Evolutionary conservation across 805 yeast genomes (phyloP), one percentile per base, ranked within the genome.

Genomic region (Cyberlindnera amylophila): DNA sequence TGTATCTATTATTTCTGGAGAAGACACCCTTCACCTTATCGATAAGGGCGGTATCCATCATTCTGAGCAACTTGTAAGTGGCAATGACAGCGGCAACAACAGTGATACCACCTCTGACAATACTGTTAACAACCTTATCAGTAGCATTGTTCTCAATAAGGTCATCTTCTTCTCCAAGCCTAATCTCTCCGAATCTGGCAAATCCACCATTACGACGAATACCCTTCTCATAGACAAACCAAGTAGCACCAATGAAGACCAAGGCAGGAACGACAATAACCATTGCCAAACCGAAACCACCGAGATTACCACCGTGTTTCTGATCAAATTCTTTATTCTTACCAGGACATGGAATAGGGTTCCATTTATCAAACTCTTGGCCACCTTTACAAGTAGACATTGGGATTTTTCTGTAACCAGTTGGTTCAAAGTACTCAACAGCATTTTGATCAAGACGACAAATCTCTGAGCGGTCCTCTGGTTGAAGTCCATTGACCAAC

Each of bases 321-420:
- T 72, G 64, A 17, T 65, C 56, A 33, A 78, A 89, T 51, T 88
- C 82, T 5, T 65, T 58, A 46, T 81, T 79, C 54, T 82, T 86
- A 1, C 98, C 98, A 4, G 98, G 97, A 62, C 99, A 93, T 8
- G 97, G 78, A 41, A 71, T 74, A 11, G 85, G 72, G 9, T 66
- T 69, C 63, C 80, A 74, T 18, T 73, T 70, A 58, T 86, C 97
- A 42, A 86, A 73, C 44, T 73, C 71, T 44, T 78, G 63, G 1
- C 98, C 98, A 12, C 89, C 95, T 35, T 69, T 72, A 67, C 99
- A 93, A 0, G 96, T 86, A 10, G 93, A 83, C 47, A 86, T 61
- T 1, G 96, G 91, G 21, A 90, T 75, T 54, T 81, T 81, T 60
- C 99, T 77, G 62, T 93, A 93, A 0, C 99, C 99, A 0, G 98